Evolutionary conservation across 768 basidiomycete species (phyloP).

Genomic region (Naganishia vishniacii): DNA sequence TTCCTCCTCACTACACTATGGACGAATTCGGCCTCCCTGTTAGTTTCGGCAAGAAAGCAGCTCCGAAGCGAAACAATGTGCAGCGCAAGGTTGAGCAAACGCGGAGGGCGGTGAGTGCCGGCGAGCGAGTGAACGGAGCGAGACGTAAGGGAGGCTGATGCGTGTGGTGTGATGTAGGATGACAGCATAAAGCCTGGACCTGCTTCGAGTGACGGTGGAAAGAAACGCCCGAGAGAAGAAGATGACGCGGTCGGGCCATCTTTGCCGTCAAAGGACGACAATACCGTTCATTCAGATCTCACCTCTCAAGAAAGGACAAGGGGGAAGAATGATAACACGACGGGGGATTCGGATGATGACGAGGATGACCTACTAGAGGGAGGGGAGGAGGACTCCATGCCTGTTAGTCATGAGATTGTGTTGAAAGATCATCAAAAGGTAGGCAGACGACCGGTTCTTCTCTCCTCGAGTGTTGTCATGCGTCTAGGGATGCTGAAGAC

Average conservation of each 20-base stretch:
- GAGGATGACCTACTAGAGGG: slow-evolving; percentile 3
- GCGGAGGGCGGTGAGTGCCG: slow-evolving; percentile 36
- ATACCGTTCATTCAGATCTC: neutral
- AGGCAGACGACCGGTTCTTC: neutral
- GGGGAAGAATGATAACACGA: slow-evolving; percentile 26
- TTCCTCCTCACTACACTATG: too few relatives aligned
- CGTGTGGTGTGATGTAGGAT: neutral
- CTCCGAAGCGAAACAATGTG: slow-evolving; percentile 35
- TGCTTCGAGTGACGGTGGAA: too few relatives aligned
- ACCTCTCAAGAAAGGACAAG: neutral
- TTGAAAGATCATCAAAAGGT: slow-evolving; percentile 90
- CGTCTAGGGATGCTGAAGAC: neutral
- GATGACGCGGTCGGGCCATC: neutral
- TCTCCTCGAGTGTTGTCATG: slow-evolving; percentile 50
- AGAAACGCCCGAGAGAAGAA: too few relatives aligned
- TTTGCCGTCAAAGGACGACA: neutral
- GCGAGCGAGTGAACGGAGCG: neutral
- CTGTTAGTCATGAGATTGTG: slow-evolving; percentile 80
- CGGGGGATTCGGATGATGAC: slow-evolving; percentile 34
- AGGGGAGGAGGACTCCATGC: slow-evolving; percentile 60
- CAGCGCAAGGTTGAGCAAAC: slow-evolving; percentile 45
- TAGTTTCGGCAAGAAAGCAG: slow-evolving; percentile 49
- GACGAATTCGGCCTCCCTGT: slow-evolving; percentile 48
- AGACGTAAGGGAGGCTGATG: neutral
- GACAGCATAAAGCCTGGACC: too few relatives aligned